A percentile compares a stretch with the other conserved stretches of the same genome.
Conservation (phyloP, 2,329 filamentous ascomycete species). For the Cladosporium austrohemisphaericum region DNA sequence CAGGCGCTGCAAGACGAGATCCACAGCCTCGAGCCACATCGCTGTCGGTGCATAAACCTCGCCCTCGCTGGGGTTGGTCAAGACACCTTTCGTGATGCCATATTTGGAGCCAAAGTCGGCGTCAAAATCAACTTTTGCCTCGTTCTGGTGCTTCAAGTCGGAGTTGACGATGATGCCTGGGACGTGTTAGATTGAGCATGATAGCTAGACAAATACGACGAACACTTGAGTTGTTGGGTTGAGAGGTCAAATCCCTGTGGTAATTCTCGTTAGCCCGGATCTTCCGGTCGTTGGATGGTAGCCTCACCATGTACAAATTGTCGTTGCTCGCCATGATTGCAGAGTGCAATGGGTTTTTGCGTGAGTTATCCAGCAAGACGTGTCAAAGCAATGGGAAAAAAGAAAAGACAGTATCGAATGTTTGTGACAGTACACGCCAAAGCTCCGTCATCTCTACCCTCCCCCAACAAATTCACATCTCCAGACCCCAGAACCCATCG, state of each 20-base stretch:
- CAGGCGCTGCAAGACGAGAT: slow-evolving; percentile 75
- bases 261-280: background rate
- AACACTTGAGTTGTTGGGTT: slow-evolving; percentile 93
- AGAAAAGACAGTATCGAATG: no score
- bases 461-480: slow-evolving; percentile 7
- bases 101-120: slow-evolving; percentile 63
- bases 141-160: slow-evolving; percentile 71
- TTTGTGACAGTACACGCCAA: background rate
- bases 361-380: no score
- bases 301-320: slow-evolving; percentile 11
- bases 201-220: slow-evolving; percentile 15
- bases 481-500: no score
- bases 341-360: no score
- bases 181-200: background rate
- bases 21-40: slow-evolving; percentile 90
- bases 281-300: background rate
- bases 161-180: slow-evolving; percentile 79
- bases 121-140: slow-evolving; percentile 95
- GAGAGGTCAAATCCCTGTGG: slow-evolving; percentile 79
- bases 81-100: slow-evolving; percentile 81
- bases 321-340: slow-evolving; percentile 12
- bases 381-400: no score
- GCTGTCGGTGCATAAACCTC: slow-evolving; percentile 92
- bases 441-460: background rate
- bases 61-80: slow-evolving; percentile 73